A percentile compares a stretch with the other conserved stretches of the same genome.
Evolutionary conservation across 2,329 filamentous ascomycete genomes (phyloP).

Genomic region (Venturia nashicola): DNA sequence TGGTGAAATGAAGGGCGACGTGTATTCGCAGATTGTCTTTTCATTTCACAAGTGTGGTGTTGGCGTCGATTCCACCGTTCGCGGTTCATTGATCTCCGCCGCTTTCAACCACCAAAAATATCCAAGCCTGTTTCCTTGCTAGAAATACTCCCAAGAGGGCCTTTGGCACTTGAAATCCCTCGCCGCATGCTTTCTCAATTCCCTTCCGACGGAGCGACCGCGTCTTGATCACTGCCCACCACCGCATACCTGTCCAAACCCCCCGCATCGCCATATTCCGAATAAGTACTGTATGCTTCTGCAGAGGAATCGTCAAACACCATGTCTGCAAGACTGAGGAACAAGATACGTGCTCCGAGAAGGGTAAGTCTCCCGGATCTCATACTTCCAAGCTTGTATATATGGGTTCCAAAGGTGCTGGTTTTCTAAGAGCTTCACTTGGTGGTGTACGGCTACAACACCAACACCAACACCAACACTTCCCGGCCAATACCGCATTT

Average conservation of each 20-base stretch:
- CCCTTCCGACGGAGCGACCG: not conserved
- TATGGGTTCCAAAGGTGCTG: not conserved
- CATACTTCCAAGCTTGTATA: not conserved
- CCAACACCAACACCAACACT: not conserved
- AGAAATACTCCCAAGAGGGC: not conserved
- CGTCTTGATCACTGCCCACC: not conserved
- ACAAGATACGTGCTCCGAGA: slow-evolving; percentile 9
- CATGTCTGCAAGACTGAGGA: not conserved
- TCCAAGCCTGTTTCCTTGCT: not conserved
- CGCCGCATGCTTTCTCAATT: not conserved
- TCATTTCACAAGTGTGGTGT: not conserved
- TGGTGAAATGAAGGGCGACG: not conserved
- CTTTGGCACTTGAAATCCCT: not conserved
- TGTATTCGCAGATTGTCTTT: not conserved
- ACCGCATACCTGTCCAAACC: not conserved
- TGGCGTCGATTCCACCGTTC: not conserved
- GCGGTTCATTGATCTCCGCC: not conserved
- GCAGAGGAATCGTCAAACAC: not conserved
- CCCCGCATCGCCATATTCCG: not conserved
- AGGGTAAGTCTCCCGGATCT: slow-evolving; percentile 2
- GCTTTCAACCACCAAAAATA: not conserved
- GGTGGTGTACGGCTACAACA: not conserved
- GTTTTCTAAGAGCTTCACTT: not conserved
- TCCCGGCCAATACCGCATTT: not conserved
- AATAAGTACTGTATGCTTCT: not conserved